phyloP scores from a whole-genome alignment of 441 rosid species.

The Arabidopsis lyrata region DNA sequence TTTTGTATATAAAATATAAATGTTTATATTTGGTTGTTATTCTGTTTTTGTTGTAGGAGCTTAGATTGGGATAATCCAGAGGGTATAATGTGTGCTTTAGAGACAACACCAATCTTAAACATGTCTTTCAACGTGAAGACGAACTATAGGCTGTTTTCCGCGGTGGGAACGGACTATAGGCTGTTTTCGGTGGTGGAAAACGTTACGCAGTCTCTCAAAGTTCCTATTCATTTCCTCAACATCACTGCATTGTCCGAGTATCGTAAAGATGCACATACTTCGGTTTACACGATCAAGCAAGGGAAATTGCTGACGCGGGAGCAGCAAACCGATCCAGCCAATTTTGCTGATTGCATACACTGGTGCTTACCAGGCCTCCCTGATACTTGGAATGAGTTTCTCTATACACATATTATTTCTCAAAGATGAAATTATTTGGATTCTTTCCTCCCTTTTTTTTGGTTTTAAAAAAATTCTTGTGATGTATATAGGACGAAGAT shows the following conservation, averaged over 20 bases:
- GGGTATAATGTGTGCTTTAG: conserved; percentile 77
- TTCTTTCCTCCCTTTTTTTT: background rate
- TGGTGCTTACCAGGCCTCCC: conserved; percentile 91
- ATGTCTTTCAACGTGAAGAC: conserved; percentile 44
- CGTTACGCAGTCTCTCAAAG: conserved; percentile 59
- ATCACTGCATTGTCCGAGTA: conserved; percentile 78
- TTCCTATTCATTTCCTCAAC: conserved; percentile 64
- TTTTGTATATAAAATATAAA: conserved; percentile 30
- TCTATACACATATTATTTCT: conserved; percentile 70
- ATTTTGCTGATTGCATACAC: conserved; percentile 79
- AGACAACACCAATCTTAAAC: conserved; percentile 67
- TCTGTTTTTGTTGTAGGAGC: conserved; percentile 54
- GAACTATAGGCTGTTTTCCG: conserved; percentile 22
- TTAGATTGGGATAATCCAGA: conserved; percentile 85
- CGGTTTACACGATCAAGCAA: conserved; percentile 78
- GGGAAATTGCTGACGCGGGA: conserved; percentile 74
- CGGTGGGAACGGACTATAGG: conserved; percentile 83
- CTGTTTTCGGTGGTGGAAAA: conserved; percentile 54
- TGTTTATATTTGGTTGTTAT: background rate
- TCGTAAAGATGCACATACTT: conserved; percentile 90
- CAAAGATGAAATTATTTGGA: conserved; percentile 15
- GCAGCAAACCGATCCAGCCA: conserved; percentile 72
- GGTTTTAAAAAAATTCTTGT: background rate
- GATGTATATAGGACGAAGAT: conserved; percentile 4
- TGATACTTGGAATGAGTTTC: conserved; percentile 79